Base-by-base conservation (phyloP, 331 rosid genomes). In the Malus hybrid region DNA sequence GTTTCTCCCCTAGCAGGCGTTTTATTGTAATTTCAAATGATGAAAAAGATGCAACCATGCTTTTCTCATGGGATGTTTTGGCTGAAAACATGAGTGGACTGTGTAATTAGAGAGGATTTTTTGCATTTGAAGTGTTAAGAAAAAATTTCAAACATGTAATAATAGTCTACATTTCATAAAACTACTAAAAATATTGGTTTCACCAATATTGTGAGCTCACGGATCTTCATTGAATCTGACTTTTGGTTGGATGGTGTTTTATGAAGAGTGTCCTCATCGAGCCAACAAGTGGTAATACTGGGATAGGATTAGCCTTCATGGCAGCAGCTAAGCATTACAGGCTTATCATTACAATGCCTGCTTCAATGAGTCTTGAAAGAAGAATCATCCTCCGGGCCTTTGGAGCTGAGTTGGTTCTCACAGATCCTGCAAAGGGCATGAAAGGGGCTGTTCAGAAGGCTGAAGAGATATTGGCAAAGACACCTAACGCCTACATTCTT, bases 291-390 rank as follows among this genome's bases (percentile, higher is more conserved):
- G 96, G 96, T 52, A 90, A 88, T 57, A 90, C 96, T 27, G 91
- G 91, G 66, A 88, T 90, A 32, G 96, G 91, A 6, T 79, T 90
- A 67, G 95, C 92, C 34, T 81, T 85, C 85, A 83, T 90, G 64
- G 93, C 96, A 24, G 96, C 91, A 12, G 86, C 88, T 5, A 90
- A 86, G 83, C 90, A 83, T 6, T 90, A 90, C 79, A 86, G 29
- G 61, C 91, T 90, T 65, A 88, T 86, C 57, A 79, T 86, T 48
- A 78, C 87, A 54, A 90, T 90, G 96, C 96, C 96, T 67, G 91
- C 93, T 78, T 86, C 91, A 24, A 85, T 81, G 90, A 90, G 93
- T 80, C 85, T 88, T 27, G 96, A 90, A 71, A 85, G 91, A 79
- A 84, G 95, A 76, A 87, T 79, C 77, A 73, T 90, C 72, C 90